Evolutionary conservation across 768 basidiomycete species (phyloP).

Genomic region (Holtermannia corniformis): DNA sequence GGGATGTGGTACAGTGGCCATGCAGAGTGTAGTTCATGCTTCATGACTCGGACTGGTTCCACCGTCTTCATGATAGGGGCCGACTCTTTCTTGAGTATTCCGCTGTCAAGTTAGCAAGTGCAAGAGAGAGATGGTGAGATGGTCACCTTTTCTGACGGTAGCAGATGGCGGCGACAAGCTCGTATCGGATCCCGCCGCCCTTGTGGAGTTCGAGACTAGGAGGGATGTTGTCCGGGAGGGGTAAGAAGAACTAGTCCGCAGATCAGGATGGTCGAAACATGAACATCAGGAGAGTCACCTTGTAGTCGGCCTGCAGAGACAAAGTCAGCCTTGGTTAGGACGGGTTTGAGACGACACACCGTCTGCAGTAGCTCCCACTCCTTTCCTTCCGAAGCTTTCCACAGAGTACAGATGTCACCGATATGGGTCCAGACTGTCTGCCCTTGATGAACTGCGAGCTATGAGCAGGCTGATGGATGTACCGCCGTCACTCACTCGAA

Average conservation of each 20-base stretch:
- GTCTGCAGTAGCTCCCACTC: constrained; percentile 62
- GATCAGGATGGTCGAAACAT: background rate
- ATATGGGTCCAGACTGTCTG: constrained; percentile 31
- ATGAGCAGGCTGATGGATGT: background rate
- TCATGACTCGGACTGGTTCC: constrained; percentile 71
- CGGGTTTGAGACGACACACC: constrained; percentile 44
- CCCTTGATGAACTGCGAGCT: constrained; percentile 2
- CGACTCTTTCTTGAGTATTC: constrained; percentile 73
- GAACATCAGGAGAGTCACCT: background rate
- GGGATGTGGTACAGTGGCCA: constrained; percentile 64
- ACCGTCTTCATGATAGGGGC: constrained; percentile 58
- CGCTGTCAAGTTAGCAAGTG: constrained; percentile 44
- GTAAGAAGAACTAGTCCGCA: constrained; percentile 80
- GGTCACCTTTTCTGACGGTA: constrained; percentile 73
- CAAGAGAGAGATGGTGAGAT: background rate
- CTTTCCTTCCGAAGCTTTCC: constrained; percentile 56
- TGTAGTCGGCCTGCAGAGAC: constrained; percentile 9
- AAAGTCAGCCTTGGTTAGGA: constrained; percentile 1
- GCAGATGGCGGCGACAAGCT: constrained; percentile 77
- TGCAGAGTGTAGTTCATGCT: constrained; percentile 84
- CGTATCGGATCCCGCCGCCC: constrained; percentile 76
- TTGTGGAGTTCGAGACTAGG: constrained; percentile 64
- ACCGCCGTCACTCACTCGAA: constrained; percentile 49
- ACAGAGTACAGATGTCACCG: constrained; percentile 65
- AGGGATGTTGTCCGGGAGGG: constrained; percentile 85